Evolutionary conservation across 257 asterid genomes (phyloP), one percentile per base, ranked within the genome.

Genomic region (Buddleja alternifolia): DNA sequence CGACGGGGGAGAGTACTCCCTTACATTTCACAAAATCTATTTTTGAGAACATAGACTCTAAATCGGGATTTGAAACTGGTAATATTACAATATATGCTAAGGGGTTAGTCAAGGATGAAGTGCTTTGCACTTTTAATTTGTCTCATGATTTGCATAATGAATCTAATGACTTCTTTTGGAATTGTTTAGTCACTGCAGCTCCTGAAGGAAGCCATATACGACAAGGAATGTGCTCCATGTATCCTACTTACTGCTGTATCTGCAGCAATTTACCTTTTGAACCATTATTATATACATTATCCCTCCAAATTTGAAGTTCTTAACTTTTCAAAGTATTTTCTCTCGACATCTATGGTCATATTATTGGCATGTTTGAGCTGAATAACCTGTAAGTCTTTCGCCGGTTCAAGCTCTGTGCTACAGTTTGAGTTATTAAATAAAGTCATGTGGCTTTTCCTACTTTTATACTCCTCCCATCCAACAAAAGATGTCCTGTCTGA

Each of bases 311-410:
- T 60, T 68, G 72, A 39, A 74, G 77, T 61, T 90, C 95, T 93
- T 93, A 75, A 90, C 81, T 61, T 40, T 71, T 75, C 52, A 40
- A 65, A 93, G 96, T 93, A 71, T 87, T 93, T 71, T 90, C 97
- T 37, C 96, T 93, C 29, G 96, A 93, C 73, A 73, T 93, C 63
- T 93, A 90, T 75, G 99, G 96, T 32, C 86, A 93, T 70, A 89
- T 90, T 21, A 90, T 93, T 73, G 97, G 97, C 78, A 89, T 93
- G 99, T 93, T 93, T 80, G 97, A 93, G 88, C 85, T 87, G 77
- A 93, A 93, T 81, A 93, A 93, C 82, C 96, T 93, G 99, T 93
- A 83, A 88, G 96, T 83, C 59, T 69, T 11, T 51, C 72, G 29
- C n/a, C 21, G 14, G 17, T 57, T 48, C 45, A 17, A 50, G 61